A percentile compares a stretch with the other conserved stretches of the same genome.
Evolutionary conservation across 2,329 filamentous ascomycete genomes (phyloP).

Genomic region (Pseudogymnoascus sp.): DNA sequence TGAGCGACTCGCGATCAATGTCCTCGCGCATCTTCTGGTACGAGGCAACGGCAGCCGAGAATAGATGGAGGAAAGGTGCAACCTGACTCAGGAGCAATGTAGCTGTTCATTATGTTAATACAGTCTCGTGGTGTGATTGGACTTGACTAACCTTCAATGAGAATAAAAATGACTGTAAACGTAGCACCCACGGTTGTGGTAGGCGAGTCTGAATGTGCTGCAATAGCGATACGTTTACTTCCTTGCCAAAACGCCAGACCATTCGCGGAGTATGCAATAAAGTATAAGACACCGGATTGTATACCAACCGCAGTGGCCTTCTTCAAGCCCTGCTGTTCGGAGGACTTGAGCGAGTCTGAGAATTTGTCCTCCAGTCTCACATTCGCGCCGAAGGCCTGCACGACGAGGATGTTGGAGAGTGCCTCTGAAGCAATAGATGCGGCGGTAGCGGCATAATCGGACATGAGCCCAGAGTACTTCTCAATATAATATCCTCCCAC

Average conservation of each 20-base stretch:
- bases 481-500: slow-evolving; percentile 39
- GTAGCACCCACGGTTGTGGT: slow-evolving; percentile 27
- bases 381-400: slow-evolving; percentile 45
- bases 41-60: slow-evolving; percentile 48
- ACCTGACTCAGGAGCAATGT: slow-evolving; percentile 53
- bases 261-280: slow-evolving; percentile 48
- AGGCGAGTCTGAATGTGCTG: slow-evolving; percentile 12
- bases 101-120: slow-evolving; percentile 11
- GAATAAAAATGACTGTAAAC: slow-evolving; percentile 45
- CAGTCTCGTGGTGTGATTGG: not conserved
- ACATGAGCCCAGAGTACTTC: slow-evolving; percentile 35
- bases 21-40: slow-evolving; percentile 42
- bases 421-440: slow-evolving; percentile 44
- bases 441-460: slow-evolving; percentile 38
- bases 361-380: slow-evolving; percentile 41
- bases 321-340: slow-evolving; percentile 36
- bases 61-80: slow-evolving; percentile 53
- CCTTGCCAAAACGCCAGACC: slow-evolving; percentile 51
- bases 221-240: slow-evolving; percentile 38
- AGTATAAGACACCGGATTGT: slow-evolving; percentile 44
- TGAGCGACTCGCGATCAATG: slow-evolving; percentile 16
- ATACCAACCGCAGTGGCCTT: slow-evolving; percentile 41
- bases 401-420: slow-evolving; percentile 40
- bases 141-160: slow-evolving; percentile 37
- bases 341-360: slow-evolving; percentile 33